Evolutionary conservation across 805 yeast species (phyloP).

Genomic region (Lachancea meyersii): DNA sequence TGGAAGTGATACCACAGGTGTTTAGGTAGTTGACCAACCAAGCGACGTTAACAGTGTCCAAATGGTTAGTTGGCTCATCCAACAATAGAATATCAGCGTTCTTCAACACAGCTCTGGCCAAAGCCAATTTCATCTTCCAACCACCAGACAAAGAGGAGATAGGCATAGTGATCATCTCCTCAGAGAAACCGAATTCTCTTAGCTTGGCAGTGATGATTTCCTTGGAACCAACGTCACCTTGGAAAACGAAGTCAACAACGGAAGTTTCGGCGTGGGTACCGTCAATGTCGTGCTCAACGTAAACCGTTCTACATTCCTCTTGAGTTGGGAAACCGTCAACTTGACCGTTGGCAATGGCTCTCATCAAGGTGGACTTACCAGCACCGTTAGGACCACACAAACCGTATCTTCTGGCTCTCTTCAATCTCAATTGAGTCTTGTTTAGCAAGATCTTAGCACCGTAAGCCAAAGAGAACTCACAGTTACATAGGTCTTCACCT

Average conservation of each 20-base stretch:
- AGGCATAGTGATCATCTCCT: slow-evolving; percentile 90
- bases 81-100: slow-evolving; percentile 95
- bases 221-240: slow-evolving; percentile 66
- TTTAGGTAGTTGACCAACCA: slow-evolving; percentile 99
- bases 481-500: slow-evolving; percentile 99
- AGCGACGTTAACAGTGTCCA: slow-evolving; percentile 99
- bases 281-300: slow-evolving; percentile 99
- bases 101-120: slow-evolving; percentile 98
- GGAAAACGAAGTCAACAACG: slow-evolving; percentile 82
- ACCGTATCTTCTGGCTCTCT: slow-evolving; percentile 99
- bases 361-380: slow-evolving; percentile 98
- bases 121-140: slow-evolving; percentile 99
- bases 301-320: slow-evolving; percentile 97
- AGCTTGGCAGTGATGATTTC: slow-evolving; percentile 71
- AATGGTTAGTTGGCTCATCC: slow-evolving; percentile 99
- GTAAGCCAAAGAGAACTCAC: slow-evolving; percentile 99
- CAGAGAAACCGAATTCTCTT: slow-evolving; percentile 86
- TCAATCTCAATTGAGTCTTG: slow-evolving; percentile 98
- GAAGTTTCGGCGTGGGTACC: slow-evolving; percentile 96
- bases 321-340: slow-evolving; percentile 99
- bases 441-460: slow-evolving; percentile 99
- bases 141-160: slow-evolving; percentile 98
- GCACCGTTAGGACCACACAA: slow-evolving; percentile 99
- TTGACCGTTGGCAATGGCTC: slow-evolving; percentile 96
- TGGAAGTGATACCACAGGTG: slow-evolving; percentile 98